Percentiles rank a stretch among this genome's conserved stretches.
Conservation (phyloP, 2,329 filamentous ascomycete species). For the Aspergillus intermedius region DNA sequence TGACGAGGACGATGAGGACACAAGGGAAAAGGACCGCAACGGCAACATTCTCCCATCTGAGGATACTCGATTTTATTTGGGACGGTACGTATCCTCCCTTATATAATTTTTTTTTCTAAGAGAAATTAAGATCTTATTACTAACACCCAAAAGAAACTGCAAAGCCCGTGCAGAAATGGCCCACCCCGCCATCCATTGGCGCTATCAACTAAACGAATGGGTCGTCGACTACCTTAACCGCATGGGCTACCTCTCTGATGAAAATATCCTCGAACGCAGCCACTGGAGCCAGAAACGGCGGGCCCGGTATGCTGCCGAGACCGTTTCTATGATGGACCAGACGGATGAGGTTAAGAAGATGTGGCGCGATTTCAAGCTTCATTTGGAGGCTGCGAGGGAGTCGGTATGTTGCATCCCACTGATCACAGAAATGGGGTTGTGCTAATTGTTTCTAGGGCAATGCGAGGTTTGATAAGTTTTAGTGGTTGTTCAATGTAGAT, state of each 20-base stretch:
- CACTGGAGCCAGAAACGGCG: constrained; percentile 55
- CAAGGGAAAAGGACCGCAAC: constrained; percentile 36
- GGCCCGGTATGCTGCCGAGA: constrained; percentile 54
- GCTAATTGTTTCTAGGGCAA: background rate
- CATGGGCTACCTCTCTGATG: constrained; percentile 52
- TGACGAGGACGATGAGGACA: constrained; percentile 28
- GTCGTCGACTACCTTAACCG: constrained; percentile 56
- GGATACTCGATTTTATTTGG: constrained; percentile 47
- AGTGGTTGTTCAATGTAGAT: background rate
- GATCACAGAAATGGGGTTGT: background rate
- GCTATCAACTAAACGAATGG: constrained; percentile 64
- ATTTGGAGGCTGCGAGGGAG: constrained; percentile 53
- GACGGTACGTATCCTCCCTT: constrained; percentile 33
- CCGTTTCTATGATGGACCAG: constrained; percentile 59
- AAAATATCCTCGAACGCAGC: constrained; percentile 56
- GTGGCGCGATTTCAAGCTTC: constrained; percentile 60
- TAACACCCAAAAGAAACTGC: constrained; percentile 41
- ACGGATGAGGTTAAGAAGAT: constrained; percentile 55
- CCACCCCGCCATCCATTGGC: constrained; percentile 70
- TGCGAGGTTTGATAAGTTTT: background rate
- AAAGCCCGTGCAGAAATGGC: constrained; percentile 61
- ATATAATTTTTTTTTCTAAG: background rate
- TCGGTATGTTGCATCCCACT: constrained; percentile 28
- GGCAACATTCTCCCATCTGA: constrained; percentile 42
- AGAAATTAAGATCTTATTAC: background rate